These are phyloP conservation scores for Pseudodiploospora longispora DNA, from an alignment of 2,329 filamentous ascomycete species.

Conservation along the genomic window DNA sequence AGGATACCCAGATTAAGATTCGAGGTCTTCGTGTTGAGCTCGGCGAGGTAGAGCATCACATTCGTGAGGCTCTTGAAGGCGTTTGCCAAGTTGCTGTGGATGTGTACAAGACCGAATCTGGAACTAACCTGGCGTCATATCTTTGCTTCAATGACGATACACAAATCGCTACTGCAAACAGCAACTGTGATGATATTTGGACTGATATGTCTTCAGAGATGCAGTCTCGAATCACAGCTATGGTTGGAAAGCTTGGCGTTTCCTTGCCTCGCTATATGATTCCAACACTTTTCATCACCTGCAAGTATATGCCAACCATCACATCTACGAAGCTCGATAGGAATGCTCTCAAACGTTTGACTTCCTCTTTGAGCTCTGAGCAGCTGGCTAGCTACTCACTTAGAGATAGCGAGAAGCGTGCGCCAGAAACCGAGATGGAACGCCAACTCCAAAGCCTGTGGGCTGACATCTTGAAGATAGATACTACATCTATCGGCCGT, in stretches of 20 bases:
- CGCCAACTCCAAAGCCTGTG: slow-evolving; percentile 11
- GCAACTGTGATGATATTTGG: background rate
- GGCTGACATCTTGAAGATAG: slow-evolving; percentile 8
- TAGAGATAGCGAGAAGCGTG: background rate
- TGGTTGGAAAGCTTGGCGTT: background rate
- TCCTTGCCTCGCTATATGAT: slow-evolving; percentile 30
- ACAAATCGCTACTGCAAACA: background rate
- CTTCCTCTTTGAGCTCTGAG: background rate
- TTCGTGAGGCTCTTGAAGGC: no score
- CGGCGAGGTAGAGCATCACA: no score
- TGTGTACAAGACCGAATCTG: background rate
- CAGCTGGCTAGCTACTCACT: background rate
- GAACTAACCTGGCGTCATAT: background rate
- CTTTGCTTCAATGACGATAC: background rate
- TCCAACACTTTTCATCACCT: slow-evolving; percentile 31
- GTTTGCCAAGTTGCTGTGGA: no score
- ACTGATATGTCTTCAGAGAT: background rate
- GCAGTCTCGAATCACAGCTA: slow-evolving; percentile 1
- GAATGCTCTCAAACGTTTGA: slow-evolving; percentile 1
- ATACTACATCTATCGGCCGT: slow-evolving; percentile 4
- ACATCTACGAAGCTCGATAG: slow-evolving; percentile 7
- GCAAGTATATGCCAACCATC: slow-evolving; percentile 26
- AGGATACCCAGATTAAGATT: no score
- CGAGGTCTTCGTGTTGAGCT: no score
- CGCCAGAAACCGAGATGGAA: slow-evolving; percentile 10